Conservation (phyloP, 768 basidiomycete species). For the Leccinum disarticulatum region DNA sequence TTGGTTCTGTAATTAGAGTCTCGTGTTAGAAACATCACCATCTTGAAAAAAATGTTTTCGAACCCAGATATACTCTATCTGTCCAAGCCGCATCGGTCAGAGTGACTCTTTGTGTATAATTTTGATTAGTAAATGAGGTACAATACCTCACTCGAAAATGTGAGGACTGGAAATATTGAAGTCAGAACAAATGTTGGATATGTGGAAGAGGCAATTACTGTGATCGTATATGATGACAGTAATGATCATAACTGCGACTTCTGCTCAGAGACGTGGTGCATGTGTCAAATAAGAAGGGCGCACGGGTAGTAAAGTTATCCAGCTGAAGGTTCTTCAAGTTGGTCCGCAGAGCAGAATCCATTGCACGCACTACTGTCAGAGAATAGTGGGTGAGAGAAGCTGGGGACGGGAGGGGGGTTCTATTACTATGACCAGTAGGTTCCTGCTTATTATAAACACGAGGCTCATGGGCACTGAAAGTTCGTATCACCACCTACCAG, state of each 20-base stretch:
- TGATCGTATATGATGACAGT: neutral
- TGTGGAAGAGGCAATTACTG: neutral
- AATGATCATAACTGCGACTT: neutral
- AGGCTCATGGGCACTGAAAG: neutral
- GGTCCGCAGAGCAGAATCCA: neutral
- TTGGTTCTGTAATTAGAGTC: neutral
- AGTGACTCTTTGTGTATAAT: no score
- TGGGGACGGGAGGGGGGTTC: no score
- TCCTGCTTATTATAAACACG: neutral
- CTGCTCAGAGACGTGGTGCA: neutral
- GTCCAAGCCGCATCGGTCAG: neutral
- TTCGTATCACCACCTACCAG: neutral
- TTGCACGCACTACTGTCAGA: neutral
- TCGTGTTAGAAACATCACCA: neutral
- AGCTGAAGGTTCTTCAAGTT: neutral
- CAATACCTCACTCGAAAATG: neutral
- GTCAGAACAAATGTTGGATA: neutral
- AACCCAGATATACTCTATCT: neutral
- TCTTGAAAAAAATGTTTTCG: neutral
- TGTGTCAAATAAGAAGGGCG: neutral
- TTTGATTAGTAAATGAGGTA: neutral
- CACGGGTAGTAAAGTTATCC: fast-evolving
- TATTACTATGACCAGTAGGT: neutral
- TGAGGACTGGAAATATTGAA: neutral
- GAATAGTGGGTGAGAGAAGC: no score